Percentiles rank a stretch among this genome's conserved stretches.
Conservation (phyloP, 495 filamentous ascomycete genomes). For the Xylaria flabelliformis region DNA sequence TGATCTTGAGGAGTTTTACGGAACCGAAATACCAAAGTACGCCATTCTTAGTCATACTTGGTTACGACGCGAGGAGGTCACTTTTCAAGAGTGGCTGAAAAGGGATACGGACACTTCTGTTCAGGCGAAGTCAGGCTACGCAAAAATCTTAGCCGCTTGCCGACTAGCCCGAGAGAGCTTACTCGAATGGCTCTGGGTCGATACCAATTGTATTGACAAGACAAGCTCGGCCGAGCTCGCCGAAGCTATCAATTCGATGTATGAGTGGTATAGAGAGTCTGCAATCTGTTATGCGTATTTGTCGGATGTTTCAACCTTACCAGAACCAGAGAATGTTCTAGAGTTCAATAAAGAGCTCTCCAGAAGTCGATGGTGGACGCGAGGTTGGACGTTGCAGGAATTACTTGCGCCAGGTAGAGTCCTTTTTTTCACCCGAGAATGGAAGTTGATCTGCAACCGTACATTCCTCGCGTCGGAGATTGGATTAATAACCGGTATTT, state of each 20-base stretch:
- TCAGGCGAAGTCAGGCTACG: not conserved
- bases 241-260: not conserved
- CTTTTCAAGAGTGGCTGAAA: not conserved
- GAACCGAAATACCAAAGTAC: not conserved
- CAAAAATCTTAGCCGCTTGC: not conserved
- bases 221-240: not conserved
- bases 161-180: not conserved
- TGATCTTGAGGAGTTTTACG: slow-evolving; percentile 4
- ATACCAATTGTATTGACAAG: not conserved
- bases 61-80: not conserved
- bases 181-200: not conserved
- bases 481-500: not conserved
- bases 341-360: not conserved
- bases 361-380: not conserved
- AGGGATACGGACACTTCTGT: not conserved
- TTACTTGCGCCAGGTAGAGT: not conserved
- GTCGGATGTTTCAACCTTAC: not conserved
- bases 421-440: not conserved
- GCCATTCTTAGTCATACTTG: not conserved
- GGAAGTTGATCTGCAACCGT: not conserved
- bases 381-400: not conserved
- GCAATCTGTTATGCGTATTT: not conserved
- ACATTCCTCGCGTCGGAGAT: not conserved
- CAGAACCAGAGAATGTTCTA: not conserved
- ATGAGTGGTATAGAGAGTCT: not conserved